Percentiles rank a stretch among this genome's conserved stretches.
Conservation (phyloP, 2,329 filamentous ascomycete genomes). For the Myriosclerotinia curreyana region DNA sequence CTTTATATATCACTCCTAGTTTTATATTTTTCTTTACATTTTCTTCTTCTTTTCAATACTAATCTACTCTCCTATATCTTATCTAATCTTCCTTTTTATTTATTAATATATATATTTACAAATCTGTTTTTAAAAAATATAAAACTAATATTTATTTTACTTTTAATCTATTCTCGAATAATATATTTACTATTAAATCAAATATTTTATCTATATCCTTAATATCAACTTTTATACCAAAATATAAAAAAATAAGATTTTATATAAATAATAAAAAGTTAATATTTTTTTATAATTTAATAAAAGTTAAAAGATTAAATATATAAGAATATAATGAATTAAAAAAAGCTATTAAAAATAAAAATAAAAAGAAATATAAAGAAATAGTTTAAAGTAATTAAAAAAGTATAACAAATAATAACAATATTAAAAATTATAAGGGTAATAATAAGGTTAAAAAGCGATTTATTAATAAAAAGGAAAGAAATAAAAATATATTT, state of each 20-base stretch:
- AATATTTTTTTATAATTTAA: slow-evolving; percentile 75
- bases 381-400: slow-evolving; percentile 36
- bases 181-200: not conserved
- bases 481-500: slow-evolving; percentile 24
- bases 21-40: slow-evolving; percentile 31
- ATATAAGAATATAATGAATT: slow-evolving; percentile 45
- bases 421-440: slow-evolving; percentile 20
- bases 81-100: slow-evolving; percentile 80
- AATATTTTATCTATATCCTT: slow-evolving; percentile 16
- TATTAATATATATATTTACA: slow-evolving; percentile 92
- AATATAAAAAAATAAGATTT: slow-evolving; percentile 29
- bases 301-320: slow-evolving; percentile 67
- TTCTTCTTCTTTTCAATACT: slow-evolving; percentile 42
- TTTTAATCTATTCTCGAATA: slow-evolving; percentile 53
- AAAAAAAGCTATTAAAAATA: slow-evolving; percentile 40
- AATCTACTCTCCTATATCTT: slow-evolving; percentile 44
- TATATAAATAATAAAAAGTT: slow-evolving; percentile 54
- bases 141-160: slow-evolving; percentile 62
- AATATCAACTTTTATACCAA: slow-evolving; percentile 35
- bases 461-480: slow-evolving; percentile 34
- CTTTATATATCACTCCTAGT: slow-evolving; percentile 53
- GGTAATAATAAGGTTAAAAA: slow-evolving; percentile 29
- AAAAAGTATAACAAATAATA: slow-evolving; percentile 27
- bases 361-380: slow-evolving; percentile 38
- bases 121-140: slow-evolving; percentile 90